Percentiles rank a stretch among this genome's conserved stretches.
phyloP scores from a whole-genome alignment of 192 early-diverging fungal species.

The Linnemannia elongata region DNA sequence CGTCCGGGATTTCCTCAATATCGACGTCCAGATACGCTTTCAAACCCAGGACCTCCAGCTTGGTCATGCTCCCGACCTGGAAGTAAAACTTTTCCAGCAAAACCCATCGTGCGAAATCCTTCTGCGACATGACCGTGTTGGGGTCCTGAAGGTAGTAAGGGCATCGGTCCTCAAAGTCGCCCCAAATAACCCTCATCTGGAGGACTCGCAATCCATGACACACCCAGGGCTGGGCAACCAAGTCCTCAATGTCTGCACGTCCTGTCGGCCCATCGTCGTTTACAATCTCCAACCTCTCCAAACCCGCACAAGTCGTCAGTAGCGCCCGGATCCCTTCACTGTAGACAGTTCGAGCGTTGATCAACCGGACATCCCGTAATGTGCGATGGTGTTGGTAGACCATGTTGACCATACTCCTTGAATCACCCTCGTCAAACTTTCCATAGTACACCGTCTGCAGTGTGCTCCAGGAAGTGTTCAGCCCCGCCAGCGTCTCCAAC shows the following conservation, averaged over 20 bases:
- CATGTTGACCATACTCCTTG: not conserved
- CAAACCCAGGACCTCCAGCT: not conserved
- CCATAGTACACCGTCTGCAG: not conserved
- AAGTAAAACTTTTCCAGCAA: not conserved
- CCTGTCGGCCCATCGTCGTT: not conserved
- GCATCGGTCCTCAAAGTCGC: not conserved
- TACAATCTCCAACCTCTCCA: constrained; percentile 1
- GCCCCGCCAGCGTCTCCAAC: not conserved
- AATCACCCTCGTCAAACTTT: not conserved
- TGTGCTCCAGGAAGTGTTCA: not conserved
- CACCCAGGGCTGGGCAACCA: not conserved
- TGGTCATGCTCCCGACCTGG: constrained; percentile 6
- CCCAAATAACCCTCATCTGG: not conserved
- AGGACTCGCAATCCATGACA: not conserved
- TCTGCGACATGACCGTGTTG: not conserved
- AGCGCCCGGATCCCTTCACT: not conserved
- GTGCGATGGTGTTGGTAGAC: not conserved
- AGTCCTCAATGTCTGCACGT: not conserved
- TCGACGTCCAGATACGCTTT: not conserved
- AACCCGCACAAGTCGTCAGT: not conserved
- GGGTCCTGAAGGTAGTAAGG: not conserved
- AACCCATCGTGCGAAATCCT: not conserved
- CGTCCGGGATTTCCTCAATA: not conserved
- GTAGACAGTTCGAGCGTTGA: not conserved
- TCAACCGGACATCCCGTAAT: not conserved